Conservation (phyloP, 2,329 filamentous ascomycete genomes). For the Zelopaecilomyces penicillatus region DNA sequence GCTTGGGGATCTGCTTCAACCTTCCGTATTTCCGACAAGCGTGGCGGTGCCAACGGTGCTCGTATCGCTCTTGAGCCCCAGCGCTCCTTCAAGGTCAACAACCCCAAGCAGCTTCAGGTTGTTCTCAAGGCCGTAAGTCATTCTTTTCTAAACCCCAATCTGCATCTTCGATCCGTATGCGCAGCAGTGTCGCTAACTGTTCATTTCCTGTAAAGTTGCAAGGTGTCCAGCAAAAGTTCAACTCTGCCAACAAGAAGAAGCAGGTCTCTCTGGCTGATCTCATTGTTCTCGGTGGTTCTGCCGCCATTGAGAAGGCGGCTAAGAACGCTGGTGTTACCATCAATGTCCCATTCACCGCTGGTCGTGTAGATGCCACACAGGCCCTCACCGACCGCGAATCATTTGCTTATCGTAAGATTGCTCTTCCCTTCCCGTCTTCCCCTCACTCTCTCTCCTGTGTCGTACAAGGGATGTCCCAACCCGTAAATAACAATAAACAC, state of each 20-base stretch:
- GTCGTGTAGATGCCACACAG: slow-evolving; percentile 62
- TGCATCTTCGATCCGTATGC: too few species aligned
- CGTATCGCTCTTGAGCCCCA: slow-evolving; percentile 67
- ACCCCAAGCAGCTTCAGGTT: slow-evolving; percentile 54
- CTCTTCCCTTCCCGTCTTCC: too few species aligned
- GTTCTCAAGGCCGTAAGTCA: slow-evolving; percentile 40
- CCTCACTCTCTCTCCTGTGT: too few species aligned
- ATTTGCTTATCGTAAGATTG: slow-evolving; percentile 39
- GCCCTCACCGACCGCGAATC: slow-evolving; percentile 62
- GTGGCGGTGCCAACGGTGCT: slow-evolving; percentile 70
- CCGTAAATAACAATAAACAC: too few species aligned
- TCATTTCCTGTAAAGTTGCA: slow-evolving; percentile 1
- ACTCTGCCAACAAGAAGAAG: slow-evolving; percentile 49
- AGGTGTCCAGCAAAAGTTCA: slow-evolving; percentile 56
- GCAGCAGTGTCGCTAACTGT: slow-evolving; percentile 1
- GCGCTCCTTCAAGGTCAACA: slow-evolving; percentile 65
- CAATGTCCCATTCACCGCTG: slow-evolving; percentile 62
- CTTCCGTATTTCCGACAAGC: slow-evolving; percentile 69
- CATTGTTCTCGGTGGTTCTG: slow-evolving; percentile 65
- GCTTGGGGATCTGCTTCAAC: slow-evolving; percentile 63
- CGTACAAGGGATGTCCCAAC: too few species aligned
- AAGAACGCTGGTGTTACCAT: slow-evolving; percentile 36
- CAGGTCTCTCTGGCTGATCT: slow-evolving; percentile 71
- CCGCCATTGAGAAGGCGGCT: slow-evolving; percentile 65
- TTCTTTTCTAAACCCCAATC: neutral